Base-by-base conservation (phyloP, 108 stramenopile genomes). In the Pseudonitzschia delicatissima region DNA sequence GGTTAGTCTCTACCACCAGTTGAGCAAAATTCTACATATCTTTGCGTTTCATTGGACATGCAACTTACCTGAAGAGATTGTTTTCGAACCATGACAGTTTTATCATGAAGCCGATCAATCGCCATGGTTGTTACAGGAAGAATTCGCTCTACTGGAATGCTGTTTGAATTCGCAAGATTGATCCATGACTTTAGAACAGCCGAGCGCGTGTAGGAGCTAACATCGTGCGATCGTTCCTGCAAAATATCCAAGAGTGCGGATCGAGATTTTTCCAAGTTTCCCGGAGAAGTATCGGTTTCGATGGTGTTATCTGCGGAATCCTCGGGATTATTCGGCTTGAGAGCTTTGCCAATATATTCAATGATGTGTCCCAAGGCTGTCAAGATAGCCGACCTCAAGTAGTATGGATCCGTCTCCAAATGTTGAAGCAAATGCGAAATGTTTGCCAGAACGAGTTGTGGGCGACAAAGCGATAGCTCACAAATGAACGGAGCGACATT, bases 1-100 rank as follows among this genome's bases (percentile, higher is more conserved):
- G 60, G 60, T 61, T 6, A 61, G 36, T 61, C 27, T 61, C 27
- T 9, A 20, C 20, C 21, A 51, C 11, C 9, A 18, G 21, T 40
- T 18, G 60, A 20, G 5, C 1, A 5, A 11, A 42, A 20, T 31
- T 55, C 31, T 55, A 42, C 15, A 42, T 51, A 25, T 20, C 37
- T 26, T 1, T 34, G 9, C 5, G 23, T 4, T 29, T 3, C 4
- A 45, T 23, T 39, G 29, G 13, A 55, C 6, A 17, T 1, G 15
- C 23, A 31, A 66, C 87, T 68, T 73, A 93, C 91, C 92, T 92
- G 86, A 68, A 95, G 81, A 11, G 97, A 90, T 62, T 81, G 86
- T 57, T 95, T 84, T 29, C 98, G 79, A 57, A 96, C 97, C 62
- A 96, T 80, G n/a, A 96, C 90, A 64, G 95, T 94, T 76, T 93